These are phyloP conservation scores for Leccinellum rugosiceps DNA, from an alignment of 768 basidiomycete genomes.

Conservation along the genomic window DNA sequence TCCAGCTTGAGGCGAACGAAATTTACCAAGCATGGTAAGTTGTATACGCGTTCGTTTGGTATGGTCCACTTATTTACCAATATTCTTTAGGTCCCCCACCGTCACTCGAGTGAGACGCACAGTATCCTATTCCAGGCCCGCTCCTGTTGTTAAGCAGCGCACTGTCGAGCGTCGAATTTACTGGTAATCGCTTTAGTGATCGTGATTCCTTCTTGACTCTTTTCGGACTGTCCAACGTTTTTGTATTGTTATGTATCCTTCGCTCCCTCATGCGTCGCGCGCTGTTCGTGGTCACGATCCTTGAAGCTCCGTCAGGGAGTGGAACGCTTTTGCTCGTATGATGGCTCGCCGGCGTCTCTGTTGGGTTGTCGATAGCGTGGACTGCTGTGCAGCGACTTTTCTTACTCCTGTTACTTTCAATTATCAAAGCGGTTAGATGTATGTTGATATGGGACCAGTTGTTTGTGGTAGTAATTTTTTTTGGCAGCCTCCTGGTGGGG, in stretches of 20 bases:
- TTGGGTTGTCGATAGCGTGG: conserved; percentile 12
- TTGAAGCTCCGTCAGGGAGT: conserved; percentile 52
- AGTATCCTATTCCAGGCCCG: conserved; percentile 55
- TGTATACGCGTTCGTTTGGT: not conserved
- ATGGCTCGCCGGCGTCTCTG: conserved; percentile 13
- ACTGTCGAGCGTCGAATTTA: conserved; percentile 75
- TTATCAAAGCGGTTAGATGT: conserved; percentile 13
- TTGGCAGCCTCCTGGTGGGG: conserved; percentile 5
- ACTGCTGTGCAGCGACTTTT: conserved; percentile 18
- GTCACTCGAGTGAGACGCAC: conserved; percentile 77
- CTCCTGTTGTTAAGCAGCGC: conserved; percentile 41
- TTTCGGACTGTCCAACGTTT: conserved; percentile 23
- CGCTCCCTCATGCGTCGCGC: not conserved
- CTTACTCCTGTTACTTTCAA: conserved; percentile 9
- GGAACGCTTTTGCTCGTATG: conserved; percentile 16
- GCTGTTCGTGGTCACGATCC: conserved; percentile 40
- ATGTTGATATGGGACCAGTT: conserved; percentile 17
- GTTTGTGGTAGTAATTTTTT: conserved; percentile 7
- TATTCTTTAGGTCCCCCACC: conserved; percentile 59
- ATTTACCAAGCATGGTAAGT: conserved; percentile 66
- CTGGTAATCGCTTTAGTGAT: conserved; percentile 46
- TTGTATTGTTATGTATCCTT: conserved; percentile 34
- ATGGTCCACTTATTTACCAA: conserved; percentile 3
- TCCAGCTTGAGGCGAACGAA: conserved; percentile 70
- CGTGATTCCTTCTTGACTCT: not conserved